Evolutionary conservation across 148 eudicot species (phyloP).

Genomic region (Cornus controversa): DNA sequence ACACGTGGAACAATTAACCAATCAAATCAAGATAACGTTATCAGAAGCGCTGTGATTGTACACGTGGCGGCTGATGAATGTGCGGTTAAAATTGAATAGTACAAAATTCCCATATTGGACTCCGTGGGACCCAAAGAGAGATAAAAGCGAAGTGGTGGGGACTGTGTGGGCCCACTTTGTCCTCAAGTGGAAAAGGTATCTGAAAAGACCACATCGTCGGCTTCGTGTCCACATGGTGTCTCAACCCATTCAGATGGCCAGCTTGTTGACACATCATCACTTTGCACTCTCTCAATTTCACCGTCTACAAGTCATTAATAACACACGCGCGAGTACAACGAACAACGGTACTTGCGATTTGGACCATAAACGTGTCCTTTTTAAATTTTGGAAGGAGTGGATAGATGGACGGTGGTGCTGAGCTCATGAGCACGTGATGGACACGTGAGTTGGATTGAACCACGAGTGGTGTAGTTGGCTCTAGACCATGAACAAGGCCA

Average conservation of each 20-base stretch:
- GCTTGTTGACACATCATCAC: not conserved
- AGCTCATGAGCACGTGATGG: too few relatives aligned
- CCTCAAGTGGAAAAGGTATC: not conserved
- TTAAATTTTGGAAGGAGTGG: too few relatives aligned
- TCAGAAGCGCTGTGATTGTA: not conserved
- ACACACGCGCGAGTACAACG: too few relatives aligned
- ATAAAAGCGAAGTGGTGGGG: not conserved
- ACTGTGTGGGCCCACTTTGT: not conserved
- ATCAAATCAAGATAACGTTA: slow-evolving; percentile 24
- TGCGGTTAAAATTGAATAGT: too few relatives aligned
- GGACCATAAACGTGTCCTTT: too few relatives aligned
- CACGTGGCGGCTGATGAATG: not conserved
- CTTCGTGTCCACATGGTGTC: not conserved
- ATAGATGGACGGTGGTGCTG: too few relatives aligned
- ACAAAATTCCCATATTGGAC: not conserved
- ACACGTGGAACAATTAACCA: slow-evolving; percentile 17
- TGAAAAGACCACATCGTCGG: not conserved
- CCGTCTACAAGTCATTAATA: too few relatives aligned
- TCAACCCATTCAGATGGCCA: not conserved
- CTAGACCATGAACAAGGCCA: too few relatives aligned
- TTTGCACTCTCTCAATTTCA: not conserved
- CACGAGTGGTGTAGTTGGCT: too few relatives aligned
- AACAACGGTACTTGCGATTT: too few relatives aligned
- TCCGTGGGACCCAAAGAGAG: not conserved
- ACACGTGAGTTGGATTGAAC: too few relatives aligned